phyloP scores from a whole-genome alignment of 495 filamentous ascomycete genomes.

The Aspergillus funiculosus region DNA sequence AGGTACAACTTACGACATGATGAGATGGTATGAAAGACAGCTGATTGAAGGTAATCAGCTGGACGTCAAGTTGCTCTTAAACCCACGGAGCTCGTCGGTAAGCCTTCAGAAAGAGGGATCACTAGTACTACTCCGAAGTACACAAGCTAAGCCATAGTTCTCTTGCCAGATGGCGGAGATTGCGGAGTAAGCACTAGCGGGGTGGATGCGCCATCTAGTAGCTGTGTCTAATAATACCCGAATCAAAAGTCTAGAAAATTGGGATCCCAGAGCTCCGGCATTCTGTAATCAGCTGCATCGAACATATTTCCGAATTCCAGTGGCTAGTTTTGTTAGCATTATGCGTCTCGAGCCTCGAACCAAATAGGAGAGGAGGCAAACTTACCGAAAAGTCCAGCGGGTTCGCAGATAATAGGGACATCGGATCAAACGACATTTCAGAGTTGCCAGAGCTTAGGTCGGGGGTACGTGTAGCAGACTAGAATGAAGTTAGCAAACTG shows the following conservation, averaged over 20 bases:
- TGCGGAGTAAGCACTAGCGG: too few relatives aligned
- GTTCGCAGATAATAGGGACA: conserved; percentile 22
- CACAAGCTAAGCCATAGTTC: too few relatives aligned
- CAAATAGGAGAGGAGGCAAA: background rate
- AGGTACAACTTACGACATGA: conserved; percentile 12
- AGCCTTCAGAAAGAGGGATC: too few relatives aligned
- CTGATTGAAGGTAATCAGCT: too few relatives aligned
- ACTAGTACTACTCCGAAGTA: too few relatives aligned
- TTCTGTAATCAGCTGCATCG: conserved; percentile 25
- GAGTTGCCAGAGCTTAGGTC: conserved; percentile 16
- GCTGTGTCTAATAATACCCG: too few relatives aligned
- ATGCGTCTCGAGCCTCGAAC: background rate
- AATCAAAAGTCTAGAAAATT: conserved; percentile 20
- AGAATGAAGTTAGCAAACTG: background rate
- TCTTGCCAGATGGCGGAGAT: too few relatives aligned
- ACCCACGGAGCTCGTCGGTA: too few relatives aligned
- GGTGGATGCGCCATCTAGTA: too few relatives aligned
- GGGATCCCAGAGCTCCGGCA: conserved; percentile 30
- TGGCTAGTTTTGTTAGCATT: conserved; percentile 25
- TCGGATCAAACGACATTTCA: conserved; percentile 25
- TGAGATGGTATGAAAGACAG: background rate
- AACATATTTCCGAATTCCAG: conserved; percentile 35
- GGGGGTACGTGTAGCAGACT: conserved; percentile 4
- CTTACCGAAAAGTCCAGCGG: conserved; percentile 32
- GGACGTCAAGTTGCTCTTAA: too few relatives aligned